Conservation (phyloP, 2,329 filamentous ascomycete species). For the Ophiocordyceps camponoti-leonardi region DNA sequence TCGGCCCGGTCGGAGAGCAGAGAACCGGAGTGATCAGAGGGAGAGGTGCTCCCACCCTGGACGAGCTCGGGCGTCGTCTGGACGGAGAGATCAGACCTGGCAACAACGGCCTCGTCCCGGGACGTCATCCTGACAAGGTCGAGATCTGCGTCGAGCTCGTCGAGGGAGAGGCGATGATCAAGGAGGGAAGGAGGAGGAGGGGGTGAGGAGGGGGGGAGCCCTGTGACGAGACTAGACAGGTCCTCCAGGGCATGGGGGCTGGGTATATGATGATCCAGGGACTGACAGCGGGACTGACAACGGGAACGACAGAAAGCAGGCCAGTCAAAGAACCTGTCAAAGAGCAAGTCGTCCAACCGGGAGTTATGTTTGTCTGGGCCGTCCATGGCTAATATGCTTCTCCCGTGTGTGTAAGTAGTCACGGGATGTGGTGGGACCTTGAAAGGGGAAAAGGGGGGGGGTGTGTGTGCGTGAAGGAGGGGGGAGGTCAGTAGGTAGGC, state of each 20-base stretch:
- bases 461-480: too few species aligned
- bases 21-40: slow-evolving; percentile 21
- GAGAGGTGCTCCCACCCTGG: slow-evolving; percentile 19
- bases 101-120: slow-evolving; percentile 13
- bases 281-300: slow-evolving; percentile 10
- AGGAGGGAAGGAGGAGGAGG: slow-evolving; percentile 15
- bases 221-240: slow-evolving; percentile 7
- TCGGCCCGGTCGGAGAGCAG: slow-evolving; percentile 13
- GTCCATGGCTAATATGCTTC: slow-evolving; percentile 16
- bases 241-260: slow-evolving; percentile 11
- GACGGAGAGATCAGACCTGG: slow-evolving; percentile 18
- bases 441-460: too few species aligned
- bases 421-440: slow-evolving; percentile 25
- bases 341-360: slow-evolving; percentile 13
- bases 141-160: slow-evolving; percentile 8
- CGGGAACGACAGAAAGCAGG: slow-evolving; percentile 15
- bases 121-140: slow-evolving; percentile 17
- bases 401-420: slow-evolving; percentile 18
- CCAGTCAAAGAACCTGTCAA: slow-evolving; percentile 21
- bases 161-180: slow-evolving; percentile 14
- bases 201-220: slow-evolving; percentile 12
- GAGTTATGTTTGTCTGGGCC: slow-evolving; percentile 14
- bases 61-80: slow-evolving; percentile 20
- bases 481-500: too few species aligned
- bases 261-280: slow-evolving; percentile 7